Percentiles rank a stretch among this genome's conserved stretches.
These are phyloP conservation scores for Chrysanthemum lavandulifolium DNA, from an alignment of 129 eudicot genomes.

Conservation along the genomic window DNA sequence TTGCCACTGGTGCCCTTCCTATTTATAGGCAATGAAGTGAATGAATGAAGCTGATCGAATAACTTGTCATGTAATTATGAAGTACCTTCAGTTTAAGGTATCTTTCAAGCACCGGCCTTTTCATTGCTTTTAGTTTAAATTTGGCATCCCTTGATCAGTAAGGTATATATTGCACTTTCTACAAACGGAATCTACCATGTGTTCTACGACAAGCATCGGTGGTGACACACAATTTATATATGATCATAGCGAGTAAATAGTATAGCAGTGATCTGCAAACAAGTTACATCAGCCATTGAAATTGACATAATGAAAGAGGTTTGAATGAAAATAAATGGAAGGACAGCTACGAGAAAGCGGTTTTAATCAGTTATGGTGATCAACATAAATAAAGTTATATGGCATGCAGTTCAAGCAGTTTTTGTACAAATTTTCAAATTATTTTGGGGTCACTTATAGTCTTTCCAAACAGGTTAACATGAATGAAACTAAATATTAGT, in stretches of 20 bases:
- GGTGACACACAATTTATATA: background rate
- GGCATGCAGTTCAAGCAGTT: too few relatives aligned
- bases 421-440: too few relatives aligned
- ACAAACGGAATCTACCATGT: background rate
- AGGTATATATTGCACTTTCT: slow-evolving; percentile 8
- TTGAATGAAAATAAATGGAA: background rate
- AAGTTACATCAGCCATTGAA: background rate
- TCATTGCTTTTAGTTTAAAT: slow-evolving; percentile 22
- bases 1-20: slow-evolving; percentile 1
- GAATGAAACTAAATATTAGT: too few relatives aligned
- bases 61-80: background rate
- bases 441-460: too few relatives aligned
- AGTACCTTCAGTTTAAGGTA: slow-evolving; percentile 18
- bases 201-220: background rate
- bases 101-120: slow-evolving; percentile 13
- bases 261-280: background rate
- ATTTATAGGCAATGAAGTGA: slow-evolving; percentile 13
- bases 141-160: slow-evolving; percentile 18
- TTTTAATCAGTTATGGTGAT: too few relatives aligned
- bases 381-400: too few relatives aligned
- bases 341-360: too few relatives aligned
- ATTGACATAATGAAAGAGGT: background rate
- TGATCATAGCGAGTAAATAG: background rate
- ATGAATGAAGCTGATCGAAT: slow-evolving; percentile 4
- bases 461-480: too few relatives aligned